A percentile compares a stretch with the other conserved stretches of the same genome.
Conservation (phyloP, 2,329 filamentous ascomycete genomes). For the Aspergillus clavatus region DNA sequence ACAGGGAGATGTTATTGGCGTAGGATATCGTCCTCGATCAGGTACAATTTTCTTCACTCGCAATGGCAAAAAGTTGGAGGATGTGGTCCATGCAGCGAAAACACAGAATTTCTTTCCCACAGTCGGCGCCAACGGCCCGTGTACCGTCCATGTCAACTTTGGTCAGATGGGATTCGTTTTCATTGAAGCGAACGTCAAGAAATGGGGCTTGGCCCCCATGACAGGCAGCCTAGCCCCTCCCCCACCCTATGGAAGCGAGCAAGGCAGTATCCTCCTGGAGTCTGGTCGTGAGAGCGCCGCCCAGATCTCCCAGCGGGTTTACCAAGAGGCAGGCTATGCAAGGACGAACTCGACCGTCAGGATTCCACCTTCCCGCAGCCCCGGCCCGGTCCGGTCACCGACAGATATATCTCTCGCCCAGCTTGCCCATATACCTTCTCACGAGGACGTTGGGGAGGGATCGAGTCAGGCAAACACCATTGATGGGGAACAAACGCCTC, state of each 20-base stretch:
- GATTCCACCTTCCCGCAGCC: conserved; percentile 69
- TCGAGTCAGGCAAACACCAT: conserved; percentile 47
- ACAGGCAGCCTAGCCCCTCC: conserved; percentile 92
- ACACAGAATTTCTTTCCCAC: conserved; percentile 96
- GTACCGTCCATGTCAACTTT: conserved; percentile 92
- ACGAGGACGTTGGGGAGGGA: conserved; percentile 68
- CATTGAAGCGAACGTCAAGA: conserved; percentile 99
- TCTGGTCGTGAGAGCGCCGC: conserved; percentile 61
- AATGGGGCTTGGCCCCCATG: conserved; percentile 96
- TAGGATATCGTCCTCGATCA: conserved; percentile 89
- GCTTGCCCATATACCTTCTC: conserved; percentile 64
- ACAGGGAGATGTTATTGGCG: conserved; percentile 92
- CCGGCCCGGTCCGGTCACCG: conserved; percentile 82
- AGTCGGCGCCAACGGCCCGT: conserved; percentile 91
- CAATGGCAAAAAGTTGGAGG: conserved; percentile 95
- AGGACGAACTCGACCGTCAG: conserved; percentile 76
- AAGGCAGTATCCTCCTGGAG: conserved; percentile 91
- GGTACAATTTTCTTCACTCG: conserved; percentile 97
- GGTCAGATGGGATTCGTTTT: conserved; percentile 98
- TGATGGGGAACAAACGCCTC: conserved; percentile 18
- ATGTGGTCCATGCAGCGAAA: conserved; percentile 88
- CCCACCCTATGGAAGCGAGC: conserved; percentile 93
- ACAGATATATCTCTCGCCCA: conserved; percentile 95
- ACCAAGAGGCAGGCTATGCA: conserved; percentile 59
- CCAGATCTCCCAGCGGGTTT: conserved; percentile 36